phyloP scores from a whole-genome alignment of 2,329 filamentous ascomycete species.

The Neonectria punicea region DNA sequence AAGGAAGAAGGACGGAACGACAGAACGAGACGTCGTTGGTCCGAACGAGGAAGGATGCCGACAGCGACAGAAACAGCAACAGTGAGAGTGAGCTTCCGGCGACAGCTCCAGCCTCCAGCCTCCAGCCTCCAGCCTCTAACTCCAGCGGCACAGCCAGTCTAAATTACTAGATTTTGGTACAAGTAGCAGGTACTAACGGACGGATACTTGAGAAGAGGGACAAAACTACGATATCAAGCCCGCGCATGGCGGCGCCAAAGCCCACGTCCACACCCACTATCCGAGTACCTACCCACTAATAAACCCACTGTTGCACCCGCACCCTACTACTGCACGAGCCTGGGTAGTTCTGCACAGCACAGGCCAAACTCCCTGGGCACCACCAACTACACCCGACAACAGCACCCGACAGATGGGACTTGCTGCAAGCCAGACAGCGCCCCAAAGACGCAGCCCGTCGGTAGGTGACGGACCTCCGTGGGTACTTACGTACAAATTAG shows the following conservation, averaged over 20 bases:
- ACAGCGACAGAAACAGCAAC: neutral
- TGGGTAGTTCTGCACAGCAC: neutral
- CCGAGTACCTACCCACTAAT: neutral
- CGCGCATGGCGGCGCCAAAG: neutral
- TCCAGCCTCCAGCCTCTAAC: neutral
- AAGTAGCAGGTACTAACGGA: neutral
- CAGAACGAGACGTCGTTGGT: slow-evolving; percentile 22
- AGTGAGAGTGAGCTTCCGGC: neutral
- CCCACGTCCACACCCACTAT: neutral
- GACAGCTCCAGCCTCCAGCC: neutral
- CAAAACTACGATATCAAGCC: neutral
- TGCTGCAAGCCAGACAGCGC: slow-evolving; percentile 17
- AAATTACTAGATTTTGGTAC: neutral
- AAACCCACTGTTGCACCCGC: slow-evolving; percentile 6
- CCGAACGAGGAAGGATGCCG: slow-evolving; percentile 5
- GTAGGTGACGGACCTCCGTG: slow-evolving; percentile 11
- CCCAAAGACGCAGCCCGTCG: slow-evolving; percentile 10
- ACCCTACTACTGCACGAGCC: neutral
- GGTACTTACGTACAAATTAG: neutral
- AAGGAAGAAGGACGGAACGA: slow-evolving; percentile 16
- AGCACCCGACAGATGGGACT: slow-evolving; percentile 21
- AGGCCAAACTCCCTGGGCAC: neutral
- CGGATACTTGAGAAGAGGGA: neutral
- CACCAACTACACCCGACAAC: neutral
- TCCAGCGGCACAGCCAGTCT: neutral